phyloP scores from a whole-genome alignment of 495 filamentous ascomycete genomes.

The Podospora appendiculata region DNA sequence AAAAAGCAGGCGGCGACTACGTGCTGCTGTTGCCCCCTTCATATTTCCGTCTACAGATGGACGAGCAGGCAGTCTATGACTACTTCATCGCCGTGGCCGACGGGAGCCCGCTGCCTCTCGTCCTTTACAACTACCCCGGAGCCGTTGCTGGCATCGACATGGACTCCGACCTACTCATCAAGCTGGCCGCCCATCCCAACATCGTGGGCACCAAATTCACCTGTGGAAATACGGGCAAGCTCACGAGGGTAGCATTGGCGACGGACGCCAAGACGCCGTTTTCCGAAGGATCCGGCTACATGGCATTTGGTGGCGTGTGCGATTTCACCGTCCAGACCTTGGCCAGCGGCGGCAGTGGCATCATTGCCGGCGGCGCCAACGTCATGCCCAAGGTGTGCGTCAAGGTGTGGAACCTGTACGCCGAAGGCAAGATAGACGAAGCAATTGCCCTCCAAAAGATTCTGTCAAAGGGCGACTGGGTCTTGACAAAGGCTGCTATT shows the following conservation, averaged over 20 bases:
- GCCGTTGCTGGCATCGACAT: slow-evolving; percentile 88
- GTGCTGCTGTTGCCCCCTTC: slow-evolving; percentile 70
- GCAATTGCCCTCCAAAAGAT: slow-evolving; percentile 64
- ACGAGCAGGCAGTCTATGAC: slow-evolving; percentile 66
- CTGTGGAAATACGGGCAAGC: slow-evolving; percentile 81
- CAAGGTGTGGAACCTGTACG: slow-evolving; percentile 72
- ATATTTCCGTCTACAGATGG: slow-evolving; percentile 75
- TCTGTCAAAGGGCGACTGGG: slow-evolving; percentile 74
- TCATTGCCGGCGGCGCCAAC: slow-evolving; percentile 82
- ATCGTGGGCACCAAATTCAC: slow-evolving; percentile 88
- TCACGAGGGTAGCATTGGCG: slow-evolving; percentile 73
- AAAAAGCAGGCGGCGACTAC: slow-evolving; percentile 67
- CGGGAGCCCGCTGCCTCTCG: slow-evolving; percentile 64
- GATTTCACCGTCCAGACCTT: slow-evolving; percentile 83
- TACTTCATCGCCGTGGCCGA: slow-evolving; percentile 76
- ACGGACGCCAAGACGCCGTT: slow-evolving; percentile 65
- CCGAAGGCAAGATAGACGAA: slow-evolving; percentile 63
- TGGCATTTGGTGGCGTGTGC: slow-evolving; percentile 83
- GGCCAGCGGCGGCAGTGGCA: slow-evolving; percentile 70
- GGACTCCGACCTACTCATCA: slow-evolving; percentile 82
- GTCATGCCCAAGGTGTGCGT: slow-evolving; percentile 78
- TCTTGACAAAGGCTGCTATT: slow-evolving; percentile 77
- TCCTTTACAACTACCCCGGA: slow-evolving; percentile 88
- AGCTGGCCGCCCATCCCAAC: slow-evolving; percentile 73
- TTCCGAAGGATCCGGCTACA: slow-evolving; percentile 60